Evolutionary conservation across 2,329 filamentous ascomycete species (phyloP).

Genomic region (Colletotrichum sp.): DNA sequence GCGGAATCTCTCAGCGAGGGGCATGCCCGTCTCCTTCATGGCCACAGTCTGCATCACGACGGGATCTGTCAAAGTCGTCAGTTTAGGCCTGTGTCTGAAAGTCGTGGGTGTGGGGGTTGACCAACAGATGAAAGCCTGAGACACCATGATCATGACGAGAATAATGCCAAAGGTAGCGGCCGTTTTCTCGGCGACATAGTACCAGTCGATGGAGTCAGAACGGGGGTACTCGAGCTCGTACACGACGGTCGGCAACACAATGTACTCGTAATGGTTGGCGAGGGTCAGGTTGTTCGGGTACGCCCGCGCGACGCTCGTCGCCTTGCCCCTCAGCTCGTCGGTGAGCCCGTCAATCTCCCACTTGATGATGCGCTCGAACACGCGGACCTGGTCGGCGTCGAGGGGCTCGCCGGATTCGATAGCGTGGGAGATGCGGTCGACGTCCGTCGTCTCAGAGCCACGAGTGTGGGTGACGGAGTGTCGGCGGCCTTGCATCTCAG

Average conservation of each 20-base stretch:
- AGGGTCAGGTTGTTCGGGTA: conserved; percentile 76
- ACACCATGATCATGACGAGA: conserved; percentile 80
- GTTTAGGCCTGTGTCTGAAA: neutral
- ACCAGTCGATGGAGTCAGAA: conserved; percentile 71
- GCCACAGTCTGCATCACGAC: conserved; percentile 70
- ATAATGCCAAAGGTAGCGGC: conserved; percentile 75
- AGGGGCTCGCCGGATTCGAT: conserved; percentile 67
- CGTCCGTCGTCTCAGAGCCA: conserved; percentile 50
- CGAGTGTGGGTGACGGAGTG: conserved; percentile 39
- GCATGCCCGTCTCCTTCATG: conserved; percentile 71
- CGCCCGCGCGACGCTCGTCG: conserved; percentile 49
- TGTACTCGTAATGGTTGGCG: conserved; percentile 73
- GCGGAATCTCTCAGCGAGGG: conserved; percentile 63
- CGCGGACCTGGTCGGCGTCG: conserved; percentile 63
- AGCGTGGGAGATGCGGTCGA: conserved; percentile 65
- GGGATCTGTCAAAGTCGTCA: conserved; percentile 52
- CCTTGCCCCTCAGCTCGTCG: conserved; percentile 70
- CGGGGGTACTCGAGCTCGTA: conserved; percentile 82
- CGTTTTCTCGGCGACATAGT: conserved; percentile 75
- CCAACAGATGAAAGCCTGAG: conserved; percentile 73
- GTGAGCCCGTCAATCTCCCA: conserved; percentile 69
- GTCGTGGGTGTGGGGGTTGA: neutral
- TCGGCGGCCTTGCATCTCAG: conserved; percentile 39
- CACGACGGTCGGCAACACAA: conserved; percentile 76
- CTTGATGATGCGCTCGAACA: conserved; percentile 70